These are phyloP conservation scores for Exidia glandulosa DNA, from an alignment of 768 basidiomycete genomes.

Conservation along the genomic window DNA sequence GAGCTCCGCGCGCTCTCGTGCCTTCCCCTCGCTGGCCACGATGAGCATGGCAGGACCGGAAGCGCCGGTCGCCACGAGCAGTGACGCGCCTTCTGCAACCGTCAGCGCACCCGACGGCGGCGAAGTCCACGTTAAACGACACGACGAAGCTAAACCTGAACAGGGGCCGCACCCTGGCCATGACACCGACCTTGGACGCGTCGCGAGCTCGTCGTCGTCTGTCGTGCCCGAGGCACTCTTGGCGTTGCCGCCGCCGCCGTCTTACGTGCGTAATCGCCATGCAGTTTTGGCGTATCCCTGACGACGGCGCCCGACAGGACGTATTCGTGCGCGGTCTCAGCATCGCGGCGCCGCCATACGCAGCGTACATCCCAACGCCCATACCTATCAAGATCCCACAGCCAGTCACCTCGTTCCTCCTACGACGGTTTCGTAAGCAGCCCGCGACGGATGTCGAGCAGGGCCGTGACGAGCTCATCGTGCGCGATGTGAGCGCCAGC, in stretches of 20 bases:
- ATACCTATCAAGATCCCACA: neutral
- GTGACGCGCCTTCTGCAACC: no score
- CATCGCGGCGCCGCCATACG: neutral
- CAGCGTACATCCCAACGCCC: neutral
- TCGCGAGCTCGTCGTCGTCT: neutral
- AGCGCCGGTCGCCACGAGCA: no score
- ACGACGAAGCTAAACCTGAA: no score
- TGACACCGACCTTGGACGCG: no score
- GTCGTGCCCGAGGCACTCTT: neutral
- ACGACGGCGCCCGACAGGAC: neutral
- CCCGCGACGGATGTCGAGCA: neutral
- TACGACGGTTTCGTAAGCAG: neutral
- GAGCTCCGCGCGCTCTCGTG: no score
- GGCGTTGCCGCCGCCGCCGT: neutral
- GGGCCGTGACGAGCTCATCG: neutral
- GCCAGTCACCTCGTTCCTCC: neutral
- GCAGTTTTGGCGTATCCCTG: neutral
- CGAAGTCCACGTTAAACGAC: no score
- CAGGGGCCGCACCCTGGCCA: no score
- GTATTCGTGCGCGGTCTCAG: neutral
- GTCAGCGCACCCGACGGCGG: no score
- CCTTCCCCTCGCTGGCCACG: no score
- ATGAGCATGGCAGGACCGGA: no score
- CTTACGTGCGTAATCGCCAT: neutral
- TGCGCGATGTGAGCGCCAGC: neutral